Percentiles rank a stretch among this genome's conserved stretches.
phyloP scores from a whole-genome alignment of 371 early-diverging fungal species.

The Lichtheimia hyalospora region DNA sequence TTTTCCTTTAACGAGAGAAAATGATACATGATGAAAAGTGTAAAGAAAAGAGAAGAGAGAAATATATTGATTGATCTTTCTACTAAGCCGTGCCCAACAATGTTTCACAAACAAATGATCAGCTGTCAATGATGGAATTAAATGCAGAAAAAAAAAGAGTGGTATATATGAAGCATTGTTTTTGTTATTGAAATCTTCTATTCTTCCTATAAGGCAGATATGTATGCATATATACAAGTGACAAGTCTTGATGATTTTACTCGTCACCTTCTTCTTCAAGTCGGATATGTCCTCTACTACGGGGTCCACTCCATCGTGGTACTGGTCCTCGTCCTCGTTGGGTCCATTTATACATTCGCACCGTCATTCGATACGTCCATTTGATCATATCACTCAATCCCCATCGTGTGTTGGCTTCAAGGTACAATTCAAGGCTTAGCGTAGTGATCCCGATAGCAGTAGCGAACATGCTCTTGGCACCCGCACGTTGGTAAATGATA shows the following conservation, averaged over 20 bases:
- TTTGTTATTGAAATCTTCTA: background rate
- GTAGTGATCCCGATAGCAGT: constrained; percentile 40
- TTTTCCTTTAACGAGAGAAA: no score
- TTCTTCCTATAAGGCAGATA: background rate
- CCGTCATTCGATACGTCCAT: constrained; percentile 24
- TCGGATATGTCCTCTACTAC: constrained; percentile 30
- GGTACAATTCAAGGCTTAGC: constrained; percentile 40
- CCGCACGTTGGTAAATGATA: constrained; percentile 41
- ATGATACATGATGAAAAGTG: no score
- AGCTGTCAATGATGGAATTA: no score
- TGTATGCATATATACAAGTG: background rate
- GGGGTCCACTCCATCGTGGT: constrained; percentile 48
- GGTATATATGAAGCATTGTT: no score
- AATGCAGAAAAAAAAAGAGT: no score
- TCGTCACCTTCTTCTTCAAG: constrained; percentile 26
- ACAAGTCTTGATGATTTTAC: background rate
- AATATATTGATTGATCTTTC: no score
- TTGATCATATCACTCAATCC: constrained; percentile 37
- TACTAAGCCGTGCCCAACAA: no score
- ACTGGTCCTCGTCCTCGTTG: constrained; percentile 45
- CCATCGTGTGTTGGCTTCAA: constrained; percentile 48
- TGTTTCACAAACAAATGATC: no score
- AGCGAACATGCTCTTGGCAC: constrained; percentile 48
- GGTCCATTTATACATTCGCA: constrained; percentile 30
- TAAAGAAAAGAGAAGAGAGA: no score